Conservation (phyloP, 1,139 yeast species). For the Blastobotrys proliferans region DNA sequence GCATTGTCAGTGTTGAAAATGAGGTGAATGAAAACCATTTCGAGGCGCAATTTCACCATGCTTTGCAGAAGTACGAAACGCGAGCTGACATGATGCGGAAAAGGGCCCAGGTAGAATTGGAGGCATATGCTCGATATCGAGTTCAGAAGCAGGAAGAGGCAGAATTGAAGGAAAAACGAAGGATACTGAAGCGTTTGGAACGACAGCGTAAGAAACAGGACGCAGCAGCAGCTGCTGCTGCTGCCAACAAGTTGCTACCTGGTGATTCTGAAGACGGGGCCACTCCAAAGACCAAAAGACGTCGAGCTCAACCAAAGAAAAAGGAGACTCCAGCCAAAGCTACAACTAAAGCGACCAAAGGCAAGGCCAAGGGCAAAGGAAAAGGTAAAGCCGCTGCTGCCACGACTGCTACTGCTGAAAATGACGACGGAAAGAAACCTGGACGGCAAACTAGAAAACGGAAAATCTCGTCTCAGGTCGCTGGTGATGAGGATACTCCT, state of each 20-base stretch:
- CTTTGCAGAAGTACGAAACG: constrained; percentile 17
- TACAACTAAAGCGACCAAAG: background rate
- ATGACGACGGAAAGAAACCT: constrained; percentile 6
- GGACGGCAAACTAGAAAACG: constrained; percentile 9
- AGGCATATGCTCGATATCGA: constrained; percentile 24
- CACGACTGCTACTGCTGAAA: constrained; percentile 3
- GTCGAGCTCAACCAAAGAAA: background rate
- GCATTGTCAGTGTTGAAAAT: constrained; percentile 16
- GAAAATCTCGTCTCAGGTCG: constrained; percentile 1
- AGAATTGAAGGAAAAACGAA: constrained; percentile 21
- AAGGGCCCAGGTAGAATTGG: constrained; percentile 25
- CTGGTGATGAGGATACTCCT: background rate
- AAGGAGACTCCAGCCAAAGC: background rate
- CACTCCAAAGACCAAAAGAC: background rate
- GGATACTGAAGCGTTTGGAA: constrained; percentile 15
- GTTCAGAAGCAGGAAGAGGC: constrained; percentile 24
- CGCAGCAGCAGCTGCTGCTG: constrained; percentile 19
- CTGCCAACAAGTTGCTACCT: constrained; percentile 13
- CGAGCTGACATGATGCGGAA: constrained; percentile 24
- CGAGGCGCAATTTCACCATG: constrained; percentile 11
- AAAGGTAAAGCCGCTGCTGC: background rate
- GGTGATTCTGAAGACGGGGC: constrained; percentile 4
- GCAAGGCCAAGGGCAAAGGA: background rate
- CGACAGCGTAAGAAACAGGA: constrained; percentile 19
- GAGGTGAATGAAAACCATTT: constrained; percentile 17